Conservation (phyloP, 2,329 filamentous ascomycete genomes). For the Teratosphaeria epicoccoides region DNA sequence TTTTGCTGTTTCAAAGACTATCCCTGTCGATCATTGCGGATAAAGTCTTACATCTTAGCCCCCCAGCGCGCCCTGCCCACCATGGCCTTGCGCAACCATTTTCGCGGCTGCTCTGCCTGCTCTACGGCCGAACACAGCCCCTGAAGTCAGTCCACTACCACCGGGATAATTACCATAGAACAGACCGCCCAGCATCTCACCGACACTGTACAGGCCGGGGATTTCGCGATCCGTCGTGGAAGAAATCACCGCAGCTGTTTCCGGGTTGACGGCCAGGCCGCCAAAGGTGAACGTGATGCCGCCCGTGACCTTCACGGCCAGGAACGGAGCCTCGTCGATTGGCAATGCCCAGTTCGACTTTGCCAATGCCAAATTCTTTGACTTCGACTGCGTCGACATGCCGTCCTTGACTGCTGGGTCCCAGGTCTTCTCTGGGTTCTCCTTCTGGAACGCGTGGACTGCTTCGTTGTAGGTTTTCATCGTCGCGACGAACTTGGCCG, state of each 20-base stretch:
- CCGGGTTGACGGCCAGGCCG: slow-evolving; percentile 46
- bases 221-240: slow-evolving; percentile 34
- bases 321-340: slow-evolving; percentile 46
- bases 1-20: too few species aligned
- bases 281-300: slow-evolving; percentile 62
- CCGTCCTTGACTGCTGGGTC: slow-evolving; percentile 53
- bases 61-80: background rate
- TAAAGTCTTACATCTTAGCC: background rate
- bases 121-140: slow-evolving; percentile 42
- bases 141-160: slow-evolving; percentile 51
- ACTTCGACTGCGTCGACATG: slow-evolving; percentile 47
- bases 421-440: slow-evolving; percentile 39
- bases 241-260: slow-evolving; percentile 44
- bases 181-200: slow-evolving; percentile 56
- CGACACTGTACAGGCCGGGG: slow-evolving; percentile 48
- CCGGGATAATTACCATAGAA: slow-evolving; percentile 56
- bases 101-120: slow-evolving; percentile 29
- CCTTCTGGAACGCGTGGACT: slow-evolving; percentile 36
- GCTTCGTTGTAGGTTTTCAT: slow-evolving; percentile 49
- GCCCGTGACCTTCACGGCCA: slow-evolving; percentile 54
- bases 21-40: too few species aligned
- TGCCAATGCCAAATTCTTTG: slow-evolving; percentile 34
- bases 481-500: slow-evolving; percentile 40
- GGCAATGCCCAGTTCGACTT: slow-evolving; percentile 60
- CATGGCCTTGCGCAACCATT: background rate